Evolutionary conservation across 495 filamentous ascomycete species (phyloP).

Genomic region (Rusavskia elegans): DNA sequence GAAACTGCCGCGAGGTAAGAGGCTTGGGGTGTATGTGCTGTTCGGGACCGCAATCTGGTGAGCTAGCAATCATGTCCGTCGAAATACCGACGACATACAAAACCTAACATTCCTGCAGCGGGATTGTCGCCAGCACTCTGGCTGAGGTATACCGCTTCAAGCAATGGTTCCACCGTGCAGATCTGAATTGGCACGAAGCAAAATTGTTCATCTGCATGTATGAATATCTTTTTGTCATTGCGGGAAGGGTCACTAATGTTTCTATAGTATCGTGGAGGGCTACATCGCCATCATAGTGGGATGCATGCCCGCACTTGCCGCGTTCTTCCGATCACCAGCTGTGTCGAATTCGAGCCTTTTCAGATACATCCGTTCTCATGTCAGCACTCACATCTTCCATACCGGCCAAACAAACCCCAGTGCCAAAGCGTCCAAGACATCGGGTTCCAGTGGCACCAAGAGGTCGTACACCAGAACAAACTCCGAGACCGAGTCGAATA

Average conservation of each 20-base stretch:
- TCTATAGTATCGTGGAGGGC: not conserved
- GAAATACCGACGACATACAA: not conserved
- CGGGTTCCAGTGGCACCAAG: too few relatives aligned
- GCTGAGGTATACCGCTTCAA: not conserved
- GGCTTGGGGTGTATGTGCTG: constrained; percentile 3
- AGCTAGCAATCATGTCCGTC: not conserved
- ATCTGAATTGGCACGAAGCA: not conserved
- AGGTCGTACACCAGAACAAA: too few relatives aligned
- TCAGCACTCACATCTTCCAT: too few relatives aligned
- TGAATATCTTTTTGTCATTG: not conserved
- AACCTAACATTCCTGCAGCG: not conserved
- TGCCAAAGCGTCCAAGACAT: too few relatives aligned
- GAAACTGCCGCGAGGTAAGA: constrained; percentile 11
- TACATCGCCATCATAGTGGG: constrained; percentile 4
- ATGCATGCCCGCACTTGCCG: constrained; percentile 5
- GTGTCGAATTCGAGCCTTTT: too few relatives aligned
- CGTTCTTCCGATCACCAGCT: not conserved
- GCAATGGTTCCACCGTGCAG: not conserved
- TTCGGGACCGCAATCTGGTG: constrained; percentile 4
- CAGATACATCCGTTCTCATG: too few relatives aligned
- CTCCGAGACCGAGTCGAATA: too few relatives aligned
- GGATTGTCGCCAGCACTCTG: constrained; percentile 1
- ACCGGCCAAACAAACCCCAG: too few relatives aligned
- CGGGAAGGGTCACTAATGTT: not conserved
- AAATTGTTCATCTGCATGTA: constrained; percentile 1